Percentiles rank a stretch among this genome's conserved stretches.
phyloP scores from a whole-genome alignment of 2,329 filamentous ascomycete genomes.

The Delphinella strobiligena region DNA sequence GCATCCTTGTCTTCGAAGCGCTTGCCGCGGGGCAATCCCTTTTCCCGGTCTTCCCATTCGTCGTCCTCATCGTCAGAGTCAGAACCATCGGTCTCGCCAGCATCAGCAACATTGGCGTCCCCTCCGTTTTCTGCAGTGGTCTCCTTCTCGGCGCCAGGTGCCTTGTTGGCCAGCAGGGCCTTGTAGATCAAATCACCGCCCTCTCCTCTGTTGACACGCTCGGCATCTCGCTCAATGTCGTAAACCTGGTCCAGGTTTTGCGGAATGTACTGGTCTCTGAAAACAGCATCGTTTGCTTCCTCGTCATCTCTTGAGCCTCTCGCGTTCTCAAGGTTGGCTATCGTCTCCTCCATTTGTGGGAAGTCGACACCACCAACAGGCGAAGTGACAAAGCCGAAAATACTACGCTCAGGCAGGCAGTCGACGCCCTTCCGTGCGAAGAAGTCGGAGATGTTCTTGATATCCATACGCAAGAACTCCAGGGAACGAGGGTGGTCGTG shows the following conservation, averaged over 20 bases:
- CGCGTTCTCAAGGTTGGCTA: constrained; percentile 56
- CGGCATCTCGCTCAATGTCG: constrained; percentile 82
- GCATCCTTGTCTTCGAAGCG: constrained; percentile 83
- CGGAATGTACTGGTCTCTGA: constrained; percentile 91
- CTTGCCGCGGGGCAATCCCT: constrained; percentile 63
- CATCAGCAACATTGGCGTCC: constrained; percentile 16
- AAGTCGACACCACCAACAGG: constrained; percentile 48
- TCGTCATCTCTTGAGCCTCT: constrained; percentile 40
- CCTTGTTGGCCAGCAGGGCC: constrained; percentile 63
- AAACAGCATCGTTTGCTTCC: constrained; percentile 81
- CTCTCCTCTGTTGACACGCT: constrained; percentile 60
- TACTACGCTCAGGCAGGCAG: constrained; percentile 61
- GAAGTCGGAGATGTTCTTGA: constrained; percentile 93
- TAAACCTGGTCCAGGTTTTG: constrained; percentile 94
- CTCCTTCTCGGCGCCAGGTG: constrained; percentile 20
- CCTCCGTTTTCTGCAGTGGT: constrained; percentile 21
- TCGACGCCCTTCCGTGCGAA: constrained; percentile 80
- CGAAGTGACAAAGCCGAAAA: constrained; percentile 72
- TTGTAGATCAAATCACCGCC: constrained; percentile 73
- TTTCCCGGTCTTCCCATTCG: constrained; percentile 28
- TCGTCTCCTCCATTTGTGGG: constrained; percentile 45
- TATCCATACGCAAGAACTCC: constrained; percentile 94
- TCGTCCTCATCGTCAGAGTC: constrained; percentile 38
- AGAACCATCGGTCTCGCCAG: constrained; percentile 10
- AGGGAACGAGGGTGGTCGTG: constrained; percentile 86